Evolutionary conservation across 805 yeast genomes (phyloP), one percentile per base, ranked within the genome.

Genomic region (Maudiozyma turicensis): DNA sequence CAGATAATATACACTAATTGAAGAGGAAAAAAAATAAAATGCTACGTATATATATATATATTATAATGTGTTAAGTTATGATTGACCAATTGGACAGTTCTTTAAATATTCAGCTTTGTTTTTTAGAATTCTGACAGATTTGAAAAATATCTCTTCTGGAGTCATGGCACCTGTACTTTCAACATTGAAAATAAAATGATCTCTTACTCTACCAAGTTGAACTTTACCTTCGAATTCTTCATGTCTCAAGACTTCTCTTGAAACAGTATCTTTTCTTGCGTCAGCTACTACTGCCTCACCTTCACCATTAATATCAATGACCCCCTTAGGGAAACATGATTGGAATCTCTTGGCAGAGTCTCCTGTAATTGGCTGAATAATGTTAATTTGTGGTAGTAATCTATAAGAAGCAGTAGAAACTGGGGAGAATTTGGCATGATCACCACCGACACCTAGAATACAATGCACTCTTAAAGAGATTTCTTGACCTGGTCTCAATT

Each of bases 351-450:
- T 62, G 2, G 97, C 98, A 45, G 78, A 77, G 8, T 75, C 80
- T 6, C 96, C 97, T 0, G 69, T 71, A 50, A 93, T 86, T 44
- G 91, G 87, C 53, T 79, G 71, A 40, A 72, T 65, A 48, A 93
- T 88, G 54, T 84, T 81, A 58, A 90, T 90, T 29, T 80, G 83
- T 13, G 99, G 99, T 72, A 93, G 69, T 62, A 93, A 74, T 69
- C 99, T 78, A 71, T 93, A 93, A 11, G 96, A 86, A 3, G 99
- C 97, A 11, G 99, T 93, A 14, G 95, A 79, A 9, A 93, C 99
- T 5, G 99, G 99, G 7, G 97, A 88, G 66, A 87, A 93, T 69
- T 93, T 93, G 51, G 99, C 97, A 68, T 93, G 99, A 67, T 93
- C 99, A 40, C 88, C 70, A 47, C 97, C 99, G 56, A 86, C 71